Evolutionary conservation across 2,329 filamentous ascomycete genomes (phyloP).

Genomic region (Sporothrix brasiliensis): DNA sequence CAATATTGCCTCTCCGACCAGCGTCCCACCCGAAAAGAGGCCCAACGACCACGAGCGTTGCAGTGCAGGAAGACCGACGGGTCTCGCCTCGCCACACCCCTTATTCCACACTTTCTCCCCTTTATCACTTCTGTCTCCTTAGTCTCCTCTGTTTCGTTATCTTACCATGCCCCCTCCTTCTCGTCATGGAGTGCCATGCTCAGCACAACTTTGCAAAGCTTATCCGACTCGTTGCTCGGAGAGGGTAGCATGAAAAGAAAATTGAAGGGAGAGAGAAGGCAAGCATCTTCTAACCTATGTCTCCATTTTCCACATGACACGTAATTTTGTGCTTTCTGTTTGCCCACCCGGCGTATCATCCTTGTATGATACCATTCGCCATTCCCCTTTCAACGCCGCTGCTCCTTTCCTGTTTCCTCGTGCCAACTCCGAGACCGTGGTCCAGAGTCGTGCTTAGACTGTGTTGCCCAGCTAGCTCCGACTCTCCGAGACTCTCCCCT

Average conservation of each 20-base stretch:
- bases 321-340: neutral
- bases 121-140: neutral
- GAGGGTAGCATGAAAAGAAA: neutral
- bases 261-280: neutral
- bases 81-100: neutral
- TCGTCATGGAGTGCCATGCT: neutral
- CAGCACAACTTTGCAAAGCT: neutral
- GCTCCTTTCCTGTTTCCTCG: neutral
- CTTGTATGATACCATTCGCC: neutral
- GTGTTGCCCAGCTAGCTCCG: neutral
- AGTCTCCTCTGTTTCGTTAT: neutral
- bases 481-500: neutral
- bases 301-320: neutral
- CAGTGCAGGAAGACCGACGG: conserved; percentile 5
- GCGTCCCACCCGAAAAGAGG: neutral
- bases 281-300: neutral
- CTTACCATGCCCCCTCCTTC: neutral
- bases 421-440: neutral
- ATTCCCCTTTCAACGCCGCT: neutral
- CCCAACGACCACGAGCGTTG: neutral
- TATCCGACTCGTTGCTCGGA: neutral
- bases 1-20: conserved; percentile 7
- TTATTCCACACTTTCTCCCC: neutral
- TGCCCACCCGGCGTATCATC: neutral
- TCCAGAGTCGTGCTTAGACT: neutral